These are phyloP conservation scores for Candida montana DNA, from an alignment of 805 yeast species.

Conservation along the genomic window DNA sequence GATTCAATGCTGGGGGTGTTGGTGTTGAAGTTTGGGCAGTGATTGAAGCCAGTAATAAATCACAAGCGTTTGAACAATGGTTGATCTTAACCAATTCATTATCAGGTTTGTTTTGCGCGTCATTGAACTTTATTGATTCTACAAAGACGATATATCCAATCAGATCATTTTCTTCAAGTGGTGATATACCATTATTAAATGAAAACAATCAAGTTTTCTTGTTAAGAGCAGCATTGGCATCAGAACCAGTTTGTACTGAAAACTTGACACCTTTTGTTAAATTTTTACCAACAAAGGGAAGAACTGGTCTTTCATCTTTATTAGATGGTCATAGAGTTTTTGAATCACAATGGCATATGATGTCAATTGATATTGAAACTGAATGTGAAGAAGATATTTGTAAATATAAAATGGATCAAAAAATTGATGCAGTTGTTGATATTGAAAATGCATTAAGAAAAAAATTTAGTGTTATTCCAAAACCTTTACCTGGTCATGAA, in stretches of 20 bases:
- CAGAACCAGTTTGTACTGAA: slow-evolving; percentile 96
- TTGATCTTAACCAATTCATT: slow-evolving; percentile 61
- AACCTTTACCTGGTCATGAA: slow-evolving; percentile 65
- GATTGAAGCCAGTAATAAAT: slow-evolving; percentile 55
- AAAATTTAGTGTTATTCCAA: slow-evolving; percentile 65
- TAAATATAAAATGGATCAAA: slow-evolving; percentile 51
- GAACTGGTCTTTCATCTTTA: slow-evolving; percentile 78
- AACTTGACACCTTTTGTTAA: slow-evolving; percentile 91
- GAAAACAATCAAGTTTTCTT: slow-evolving; percentile 41
- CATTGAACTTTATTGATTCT: slow-evolving; percentile 80
- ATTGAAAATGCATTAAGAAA: slow-evolving; percentile 63
- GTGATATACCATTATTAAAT: slow-evolving; percentile 25
- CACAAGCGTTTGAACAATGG: slow-evolving; percentile 65
- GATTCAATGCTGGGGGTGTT: slow-evolving; percentile 77
- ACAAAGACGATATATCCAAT: slow-evolving; percentile 69
- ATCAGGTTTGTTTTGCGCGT: slow-evolving; percentile 93
- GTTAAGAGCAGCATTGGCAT: slow-evolving; percentile 82
- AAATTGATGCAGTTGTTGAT: slow-evolving; percentile 68
- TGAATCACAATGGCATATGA: slow-evolving; percentile 90
- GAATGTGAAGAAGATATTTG: slow-evolving; percentile 43
- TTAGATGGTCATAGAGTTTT: slow-evolving; percentile 88
- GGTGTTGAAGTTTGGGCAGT: slow-evolving; percentile 94
- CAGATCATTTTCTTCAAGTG: slow-evolving; percentile 28
- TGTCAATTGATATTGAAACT: slow-evolving; percentile 77
- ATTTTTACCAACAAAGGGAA: slow-evolving; percentile 86